A percentile compares a stretch with the other conserved stretches of the same genome.
Conservation (phyloP, 495 filamentous ascomycete genomes). For the Xylaria cubensis region DNA sequence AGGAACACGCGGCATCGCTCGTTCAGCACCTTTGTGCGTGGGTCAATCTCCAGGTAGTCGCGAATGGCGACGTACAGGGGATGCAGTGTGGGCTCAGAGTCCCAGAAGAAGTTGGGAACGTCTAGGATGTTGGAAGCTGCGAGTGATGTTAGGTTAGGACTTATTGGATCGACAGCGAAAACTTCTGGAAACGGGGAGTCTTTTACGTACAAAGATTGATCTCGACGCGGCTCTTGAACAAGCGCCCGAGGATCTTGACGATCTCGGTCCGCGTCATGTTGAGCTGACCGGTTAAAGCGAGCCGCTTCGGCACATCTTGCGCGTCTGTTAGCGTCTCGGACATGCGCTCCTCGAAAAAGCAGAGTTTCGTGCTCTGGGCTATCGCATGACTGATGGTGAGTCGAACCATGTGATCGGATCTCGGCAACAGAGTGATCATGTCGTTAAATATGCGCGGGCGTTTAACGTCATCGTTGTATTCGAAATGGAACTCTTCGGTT, state of each 20-base stretch:
- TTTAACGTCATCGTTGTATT: slow-evolving; percentile 85
- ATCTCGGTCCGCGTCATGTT: slow-evolving; percentile 94
- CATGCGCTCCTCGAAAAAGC: slow-evolving; percentile 97
- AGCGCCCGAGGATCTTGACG: slow-evolving; percentile 82
- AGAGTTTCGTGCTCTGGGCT: slow-evolving; percentile 95
- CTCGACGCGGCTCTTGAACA: slow-evolving; percentile 94
- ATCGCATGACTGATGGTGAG: slow-evolving; percentile 96
- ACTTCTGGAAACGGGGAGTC: neutral
- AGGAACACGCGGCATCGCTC: slow-evolving; percentile 96
- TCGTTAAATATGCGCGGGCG: slow-evolving; percentile 95
- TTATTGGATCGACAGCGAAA: slow-evolving; percentile 5
- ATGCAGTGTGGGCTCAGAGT: slow-evolving; percentile 91
- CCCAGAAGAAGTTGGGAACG: slow-evolving; percentile 99
- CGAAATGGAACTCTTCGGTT: slow-evolving; percentile 98
- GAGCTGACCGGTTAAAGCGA: slow-evolving; percentile 87
- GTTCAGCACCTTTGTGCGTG: slow-evolving; percentile 92
- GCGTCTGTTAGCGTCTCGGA: slow-evolving; percentile 90
- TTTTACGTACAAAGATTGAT: slow-evolving; percentile 89
- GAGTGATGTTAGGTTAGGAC: slow-evolving; percentile 20
- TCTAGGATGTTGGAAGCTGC: slow-evolving; percentile 95
- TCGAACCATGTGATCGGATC: slow-evolving; percentile 98
- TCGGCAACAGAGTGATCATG: slow-evolving; percentile 93
- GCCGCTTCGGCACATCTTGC: slow-evolving; percentile 84
- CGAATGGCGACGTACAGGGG: slow-evolving; percentile 93
- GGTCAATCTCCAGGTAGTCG: slow-evolving; percentile 97